These are phyloP conservation scores for Apiotrichum gracile DNA, from an alignment of 1,284 basidiomycete genomes.

Conservation along the genomic window DNA sequence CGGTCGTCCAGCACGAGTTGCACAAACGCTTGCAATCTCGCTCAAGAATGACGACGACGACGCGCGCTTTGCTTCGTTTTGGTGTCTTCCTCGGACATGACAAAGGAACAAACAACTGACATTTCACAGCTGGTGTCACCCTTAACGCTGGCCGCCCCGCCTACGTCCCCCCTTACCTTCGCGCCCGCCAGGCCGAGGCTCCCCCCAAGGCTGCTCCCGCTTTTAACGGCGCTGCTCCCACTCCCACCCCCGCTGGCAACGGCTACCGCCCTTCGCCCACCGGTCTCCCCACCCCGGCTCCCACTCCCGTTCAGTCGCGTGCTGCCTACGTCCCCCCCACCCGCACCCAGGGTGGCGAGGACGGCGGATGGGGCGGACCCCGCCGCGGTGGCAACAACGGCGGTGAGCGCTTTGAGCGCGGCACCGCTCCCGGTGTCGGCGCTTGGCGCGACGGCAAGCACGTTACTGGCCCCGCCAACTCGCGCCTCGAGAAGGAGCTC, in stretches of 20 bases:
- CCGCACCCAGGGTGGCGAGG: conserved; percentile 36
- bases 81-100: too few species aligned
- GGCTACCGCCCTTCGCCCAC: conserved; percentile 36
- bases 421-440: conserved; percentile 61
- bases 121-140: conserved; percentile 20
- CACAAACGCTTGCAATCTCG: too few species aligned
- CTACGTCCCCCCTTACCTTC: conserved; percentile 86
- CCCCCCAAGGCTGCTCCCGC: neutral
- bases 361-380: conserved; percentile 52
- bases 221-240: conserved; percentile 21
- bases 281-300: conserved; percentile 41
- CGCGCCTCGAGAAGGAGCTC: conserved; percentile 88
- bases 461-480: conserved; percentile 70
- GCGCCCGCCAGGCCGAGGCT: conserved; percentile 50
- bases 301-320: conserved; percentile 46
- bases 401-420: conserved; percentile 48
- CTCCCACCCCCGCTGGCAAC: conserved; percentile 21
- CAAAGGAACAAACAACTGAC: conserved; percentile 2
- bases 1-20: too few species aligned
- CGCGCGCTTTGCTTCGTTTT: too few species aligned
- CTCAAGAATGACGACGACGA: too few species aligned
- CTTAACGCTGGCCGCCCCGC: conserved; percentile 63
- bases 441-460: conserved; percentile 87
- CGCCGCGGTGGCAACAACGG: conserved; percentile 49
- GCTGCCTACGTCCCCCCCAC: conserved; percentile 55